These are phyloP conservation scores for Aegilops bicornis DNA, from an alignment of 176 grass and related monocot genomes.

Conservation along the genomic window DNA sequence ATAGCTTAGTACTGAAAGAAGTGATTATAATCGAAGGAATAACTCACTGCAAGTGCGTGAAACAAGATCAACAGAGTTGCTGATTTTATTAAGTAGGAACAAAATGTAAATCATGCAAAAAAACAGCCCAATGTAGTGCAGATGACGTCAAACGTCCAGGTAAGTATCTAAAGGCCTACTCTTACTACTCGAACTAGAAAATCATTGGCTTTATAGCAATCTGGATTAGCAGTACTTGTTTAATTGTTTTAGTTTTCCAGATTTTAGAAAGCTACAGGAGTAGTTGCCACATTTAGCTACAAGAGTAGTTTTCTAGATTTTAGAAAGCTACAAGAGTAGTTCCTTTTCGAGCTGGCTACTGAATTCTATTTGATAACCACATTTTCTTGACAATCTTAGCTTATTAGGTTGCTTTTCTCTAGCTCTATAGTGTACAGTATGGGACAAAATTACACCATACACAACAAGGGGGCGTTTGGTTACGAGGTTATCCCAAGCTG, in stretches of 20 bases:
- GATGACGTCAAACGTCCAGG: not conserved
- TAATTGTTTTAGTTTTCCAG: not conserved
- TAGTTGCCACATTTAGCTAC: not conserved
- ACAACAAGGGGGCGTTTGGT: too few relatives aligned
- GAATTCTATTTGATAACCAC: not conserved
- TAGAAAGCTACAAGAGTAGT: not conserved
- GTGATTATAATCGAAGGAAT: too few relatives aligned
- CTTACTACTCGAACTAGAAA: not conserved
- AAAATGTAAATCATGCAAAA: not conserved
- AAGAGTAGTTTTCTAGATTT: not conserved
- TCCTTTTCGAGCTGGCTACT: not conserved
- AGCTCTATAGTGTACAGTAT: not conserved
- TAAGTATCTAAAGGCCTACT: not conserved
- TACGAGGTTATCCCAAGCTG: too few relatives aligned
- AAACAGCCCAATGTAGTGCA: not conserved
- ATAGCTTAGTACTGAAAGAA: too few relatives aligned
- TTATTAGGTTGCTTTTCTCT: not conserved
- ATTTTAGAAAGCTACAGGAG: not conserved
- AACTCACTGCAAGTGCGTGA: too few relatives aligned
- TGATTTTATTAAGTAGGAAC: too few relatives aligned
- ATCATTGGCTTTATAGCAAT: not conserved
- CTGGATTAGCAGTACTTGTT: not conserved
- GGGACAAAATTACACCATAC: not conserved
- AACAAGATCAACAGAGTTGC: too few relatives aligned
- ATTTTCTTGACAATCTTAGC: not conserved